Conservation (phyloP, 164 flowering plant species). For the Cinnamomum chago region DNA sequence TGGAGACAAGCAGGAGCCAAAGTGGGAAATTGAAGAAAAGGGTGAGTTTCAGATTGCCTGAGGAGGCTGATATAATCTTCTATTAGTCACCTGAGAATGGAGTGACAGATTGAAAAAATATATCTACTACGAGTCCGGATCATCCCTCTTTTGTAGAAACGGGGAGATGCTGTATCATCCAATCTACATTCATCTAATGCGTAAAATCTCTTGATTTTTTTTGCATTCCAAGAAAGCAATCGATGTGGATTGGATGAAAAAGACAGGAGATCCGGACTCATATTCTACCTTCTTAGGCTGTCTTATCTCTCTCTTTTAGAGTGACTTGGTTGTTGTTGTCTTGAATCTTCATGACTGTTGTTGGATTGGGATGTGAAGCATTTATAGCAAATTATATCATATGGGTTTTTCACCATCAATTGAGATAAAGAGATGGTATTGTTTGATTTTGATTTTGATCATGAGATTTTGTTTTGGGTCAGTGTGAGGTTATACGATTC, state of each 20-base stretch:
- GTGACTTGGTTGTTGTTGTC: neutral
- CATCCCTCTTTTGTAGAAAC: no score
- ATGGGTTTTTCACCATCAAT: no score
- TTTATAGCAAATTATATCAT: neutral
- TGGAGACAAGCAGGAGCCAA: constrained; percentile 14
- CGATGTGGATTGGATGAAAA: no score
- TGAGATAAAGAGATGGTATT: no score
- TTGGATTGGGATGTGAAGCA: neutral
- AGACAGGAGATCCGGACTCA: neutral
- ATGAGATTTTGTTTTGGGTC: no score
- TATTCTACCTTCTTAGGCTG: neutral
- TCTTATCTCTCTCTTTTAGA: neutral
- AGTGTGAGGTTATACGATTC: no score
- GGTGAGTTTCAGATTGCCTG: constrained; percentile 40
- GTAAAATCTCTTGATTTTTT: no score
- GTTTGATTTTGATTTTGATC: no score
- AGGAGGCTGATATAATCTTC: constrained; percentile 33
- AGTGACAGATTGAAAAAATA: neutral
- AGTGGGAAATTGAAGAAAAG: constrained; percentile 31
- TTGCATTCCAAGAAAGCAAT: no score
- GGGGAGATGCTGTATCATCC: no score
- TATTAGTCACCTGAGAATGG: constrained; percentile 22
- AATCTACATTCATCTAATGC: no score
- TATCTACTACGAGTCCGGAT: no score
- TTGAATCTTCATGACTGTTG: neutral